Percentiles rank a stretch among this genome's conserved stretches.
These are phyloP conservation scores for Alternaria hordeiaustralica DNA, from an alignment of 2,329 filamentous ascomycete genomes.

Conservation along the genomic window DNA sequence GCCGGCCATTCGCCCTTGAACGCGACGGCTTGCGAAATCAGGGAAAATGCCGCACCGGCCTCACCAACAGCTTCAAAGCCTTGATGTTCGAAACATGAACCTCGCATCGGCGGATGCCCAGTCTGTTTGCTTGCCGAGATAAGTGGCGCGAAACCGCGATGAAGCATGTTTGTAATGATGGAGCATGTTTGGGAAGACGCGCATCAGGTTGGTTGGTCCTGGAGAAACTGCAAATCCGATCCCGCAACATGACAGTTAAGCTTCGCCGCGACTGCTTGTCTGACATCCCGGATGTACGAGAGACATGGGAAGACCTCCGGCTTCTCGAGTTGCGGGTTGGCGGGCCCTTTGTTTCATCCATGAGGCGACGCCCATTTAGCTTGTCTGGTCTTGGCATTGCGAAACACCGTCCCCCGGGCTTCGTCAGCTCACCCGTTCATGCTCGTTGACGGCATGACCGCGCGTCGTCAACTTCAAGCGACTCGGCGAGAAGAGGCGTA, in stretches of 20 bases:
- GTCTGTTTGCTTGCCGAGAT: slow-evolving; percentile 9
- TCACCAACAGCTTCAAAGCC: neutral
- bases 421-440: slow-evolving; percentile 28
- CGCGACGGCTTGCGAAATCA: neutral
- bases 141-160: slow-evolving; percentile 10
- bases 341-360: slow-evolving; percentile 25
- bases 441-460: slow-evolving; percentile 10
- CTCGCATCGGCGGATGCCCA: neutral
- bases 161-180: slow-evolving; percentile 7
- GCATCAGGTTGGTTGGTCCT: slow-evolving; percentile 6
- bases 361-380: slow-evolving; percentile 15
- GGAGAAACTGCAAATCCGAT: slow-evolving; percentile 1
- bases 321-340: slow-evolving; percentile 14
- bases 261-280: slow-evolving; percentile 35
- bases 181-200: slow-evolving; percentile 9
- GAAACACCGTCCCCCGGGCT: slow-evolving; percentile 28
- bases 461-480: slow-evolving; percentile 12
- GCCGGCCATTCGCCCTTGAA: neutral
- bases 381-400: slow-evolving; percentile 33
- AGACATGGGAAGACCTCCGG: neutral
- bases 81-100: slow-evolving; percentile 13
- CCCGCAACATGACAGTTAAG: slow-evolving; percentile 27
- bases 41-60: neutral
- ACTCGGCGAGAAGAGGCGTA: neutral
- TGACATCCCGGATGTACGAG: slow-evolving; percentile 24